Evolutionary conservation across 2,329 filamentous ascomycete species (phyloP).

Genomic region (Amylocarpus encephaloides): DNA sequence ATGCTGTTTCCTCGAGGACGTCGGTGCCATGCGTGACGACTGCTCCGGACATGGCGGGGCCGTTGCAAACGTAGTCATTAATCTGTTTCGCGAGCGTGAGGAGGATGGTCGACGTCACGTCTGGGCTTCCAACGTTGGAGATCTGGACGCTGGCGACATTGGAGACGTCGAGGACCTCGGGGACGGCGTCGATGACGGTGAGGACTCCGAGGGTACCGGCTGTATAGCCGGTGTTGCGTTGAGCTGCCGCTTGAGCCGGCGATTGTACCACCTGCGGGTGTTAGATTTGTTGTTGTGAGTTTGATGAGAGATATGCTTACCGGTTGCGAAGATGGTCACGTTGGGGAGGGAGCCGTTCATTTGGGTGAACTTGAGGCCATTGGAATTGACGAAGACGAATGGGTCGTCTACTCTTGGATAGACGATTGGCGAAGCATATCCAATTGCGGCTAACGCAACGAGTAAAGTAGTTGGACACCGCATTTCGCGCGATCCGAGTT

Average conservation of each 20-base stretch:
- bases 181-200: constrained; percentile 48
- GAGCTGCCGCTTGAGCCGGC: constrained; percentile 45
- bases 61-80: constrained; percentile 35
- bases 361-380: constrained; percentile 25
- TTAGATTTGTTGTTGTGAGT: constrained; percentile 16
- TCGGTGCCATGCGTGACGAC: constrained; percentile 62
- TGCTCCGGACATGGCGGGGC: constrained; percentile 38
- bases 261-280: constrained; percentile 50
- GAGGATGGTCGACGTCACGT: constrained; percentile 43
- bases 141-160: constrained; percentile 49
- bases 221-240: constrained; percentile 51
- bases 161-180: constrained; percentile 46
- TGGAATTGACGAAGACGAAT: constrained; percentile 22
- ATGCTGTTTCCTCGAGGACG: constrained; percentile 56
- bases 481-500: constrained; percentile 1
- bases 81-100: constrained; percentile 43
- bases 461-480: background rate
- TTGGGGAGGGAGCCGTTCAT: constrained; percentile 22
- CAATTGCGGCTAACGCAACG: constrained; percentile 8
- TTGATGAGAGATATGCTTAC: constrained; percentile 3
- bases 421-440: constrained; percentile 18
- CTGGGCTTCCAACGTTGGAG: constrained; percentile 41
- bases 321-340: constrained; percentile 24
- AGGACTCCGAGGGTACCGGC: constrained; percentile 31
- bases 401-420: constrained; percentile 13